Evolutionary conservation across 306 rosid genomes (phyloP), one percentile per base, ranked within the genome.

Genomic region (Corylus avellana): DNA sequence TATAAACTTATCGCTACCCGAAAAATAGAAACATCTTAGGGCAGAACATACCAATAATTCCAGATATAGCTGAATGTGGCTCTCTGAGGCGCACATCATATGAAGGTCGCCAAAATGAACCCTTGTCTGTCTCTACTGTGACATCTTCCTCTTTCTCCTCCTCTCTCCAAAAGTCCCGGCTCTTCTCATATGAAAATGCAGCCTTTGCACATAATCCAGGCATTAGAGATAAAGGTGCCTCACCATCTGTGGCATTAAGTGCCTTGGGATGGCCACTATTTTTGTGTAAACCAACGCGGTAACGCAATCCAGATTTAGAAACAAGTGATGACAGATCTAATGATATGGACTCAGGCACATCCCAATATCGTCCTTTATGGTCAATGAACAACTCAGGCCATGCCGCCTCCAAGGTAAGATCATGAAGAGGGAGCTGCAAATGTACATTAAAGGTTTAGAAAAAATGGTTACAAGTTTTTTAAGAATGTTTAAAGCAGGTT

Each of bases 371-470:
- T 79, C 97, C 98, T 74, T 92, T 92, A 85, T 87, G 97, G 81
- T 94, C 97, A 84, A 92, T 51, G 80, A 89, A 94, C 83, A 92
- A 83, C 83, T 92, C 97, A 54, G 93, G 97, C 97, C 95, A 94
- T 73, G 97, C 97, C 70, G 97, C 92, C 84, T 94, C 98, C 66
- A 92, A 58, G 4, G 86, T 81, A 76, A 94, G 73, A 85, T 94
- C 98, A 77, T 94, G 98, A 73, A 86, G 37, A 54, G 86, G 89
- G 81, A 92, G 89, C 98, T 94, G 92, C 82, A 87, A 51, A 58
- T 14, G 7, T 44, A 85, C 29, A 37, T 37, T 50, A 72, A 29
- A 71, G 27, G 66, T 72, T 73, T 54, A 78, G 86, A 59, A 71
- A 72, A 46, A 76, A 29, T 1, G 57, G n/a, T 44, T 58, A 67